Conservation (phyloP, 768 basidiomycete genomes). For the Pisolithus tinctorius region DNA sequence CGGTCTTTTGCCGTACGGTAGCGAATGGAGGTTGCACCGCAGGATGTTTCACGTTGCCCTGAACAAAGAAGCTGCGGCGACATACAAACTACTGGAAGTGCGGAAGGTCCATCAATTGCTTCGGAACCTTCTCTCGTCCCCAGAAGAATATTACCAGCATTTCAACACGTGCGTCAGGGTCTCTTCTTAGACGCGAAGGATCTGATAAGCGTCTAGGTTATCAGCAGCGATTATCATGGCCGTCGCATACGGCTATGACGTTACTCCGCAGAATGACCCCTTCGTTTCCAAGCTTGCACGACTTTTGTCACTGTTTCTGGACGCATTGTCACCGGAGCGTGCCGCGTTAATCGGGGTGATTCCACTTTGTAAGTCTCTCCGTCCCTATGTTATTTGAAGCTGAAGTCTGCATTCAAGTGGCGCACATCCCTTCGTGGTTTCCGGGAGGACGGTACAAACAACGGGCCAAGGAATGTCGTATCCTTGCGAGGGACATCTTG, state of each 20-base stretch:
- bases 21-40: constrained; percentile 25
- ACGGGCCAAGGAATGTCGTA: constrained; percentile 11
- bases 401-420: constrained; percentile 4
- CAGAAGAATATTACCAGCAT: constrained; percentile 14
- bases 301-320: constrained; percentile 6
- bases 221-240: constrained; percentile 19
- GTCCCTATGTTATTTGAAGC: background rate
- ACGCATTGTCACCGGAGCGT: constrained; percentile 15
- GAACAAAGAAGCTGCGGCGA: constrained; percentile 7
- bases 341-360: constrained; percentile 15
- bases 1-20: constrained; percentile 24
- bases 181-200: background rate
- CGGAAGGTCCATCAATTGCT: constrained; percentile 17
- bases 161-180: constrained; percentile 17
- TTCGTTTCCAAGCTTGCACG: constrained; percentile 17
- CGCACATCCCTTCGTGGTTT: constrained; percentile 27
- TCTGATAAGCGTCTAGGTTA: constrained; percentile 7
- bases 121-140: constrained; percentile 13
- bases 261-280: constrained; percentile 17
- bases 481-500: constrained; percentile 17
- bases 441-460: constrained; percentile 25
- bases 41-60: constrained; percentile 17
- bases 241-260: constrained; percentile 20
- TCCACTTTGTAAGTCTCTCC: constrained; percentile 18
- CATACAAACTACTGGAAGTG: constrained; percentile 12